Base-by-base conservation (phyloP, 2,329 filamentous ascomycete species). In the Microsporum canis region DNA sequence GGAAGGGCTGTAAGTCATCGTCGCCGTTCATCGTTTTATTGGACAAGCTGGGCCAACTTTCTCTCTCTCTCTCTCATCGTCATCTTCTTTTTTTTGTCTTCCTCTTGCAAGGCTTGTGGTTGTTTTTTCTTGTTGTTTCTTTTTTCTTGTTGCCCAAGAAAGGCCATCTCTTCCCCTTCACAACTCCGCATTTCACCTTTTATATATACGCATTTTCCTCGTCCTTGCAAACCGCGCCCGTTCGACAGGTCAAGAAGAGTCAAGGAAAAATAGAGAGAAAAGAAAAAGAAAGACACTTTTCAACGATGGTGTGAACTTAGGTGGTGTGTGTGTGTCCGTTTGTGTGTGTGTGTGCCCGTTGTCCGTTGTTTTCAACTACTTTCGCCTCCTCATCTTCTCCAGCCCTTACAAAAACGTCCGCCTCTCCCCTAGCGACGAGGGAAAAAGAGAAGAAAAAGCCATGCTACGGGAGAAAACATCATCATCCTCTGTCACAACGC, bases 1-100 rank as follows among this genome's bases (percentile, higher is more conserved):
- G 49, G 49, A 55, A 36, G 49, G 29, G 29, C 49, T 55, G 49
- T 55, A 55, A 55, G 49, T 55, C 49, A 55, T 55, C 49, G 49
- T 31, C 49, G 29, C 49, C 23, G 31, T n/a, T 17, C 49, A 12
- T 55, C 29, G 17, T 23, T 55, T 36, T 55, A 55, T 55, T 55
- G 49, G 49, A 31, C 10, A n/a, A 43, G 39, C 47, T 14, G 3
- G 47, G 7, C 47, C 45, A n/a, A 41, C 39, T 45, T 12, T 14
- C n/a, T 17, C n/a, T 23, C 5, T 31, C 4, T 3, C 23, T 31
- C 31, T 55, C 14, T 49, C 39, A 43, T 43, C 39, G 14, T 43
- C 12, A 5, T 3, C 3, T 3, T 39, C 38, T 10, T 39, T 39
- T 3, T 14, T 43, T 43, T 43, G 14, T 43, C 39, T 5, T 43